Conservation (phyloP, 306 rosid genomes). For the Cotoneaster glaucophyllus region DNA sequence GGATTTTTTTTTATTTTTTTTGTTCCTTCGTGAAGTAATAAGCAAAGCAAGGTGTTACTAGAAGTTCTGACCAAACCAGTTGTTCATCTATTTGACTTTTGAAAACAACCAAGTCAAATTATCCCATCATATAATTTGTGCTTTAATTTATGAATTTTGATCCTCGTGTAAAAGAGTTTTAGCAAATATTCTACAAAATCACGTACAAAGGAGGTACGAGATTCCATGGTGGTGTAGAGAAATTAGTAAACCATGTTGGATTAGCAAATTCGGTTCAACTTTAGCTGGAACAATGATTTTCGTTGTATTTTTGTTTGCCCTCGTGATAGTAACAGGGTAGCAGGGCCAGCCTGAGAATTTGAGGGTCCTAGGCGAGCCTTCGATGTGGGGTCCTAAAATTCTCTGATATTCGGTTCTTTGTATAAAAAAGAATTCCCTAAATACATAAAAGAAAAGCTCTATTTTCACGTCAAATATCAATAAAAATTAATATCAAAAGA, state of each 20-base stretch:
- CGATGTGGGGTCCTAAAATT: too few species aligned
- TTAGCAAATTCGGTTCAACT: background rate
- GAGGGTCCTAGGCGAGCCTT: too few species aligned
- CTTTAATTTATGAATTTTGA: background rate
- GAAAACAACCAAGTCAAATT: background rate
- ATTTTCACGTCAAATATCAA: too few species aligned
- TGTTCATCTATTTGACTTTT: background rate
- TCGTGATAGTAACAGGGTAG: too few species aligned
- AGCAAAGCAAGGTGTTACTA: background rate
- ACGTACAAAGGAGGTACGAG: background rate
- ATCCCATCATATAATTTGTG: background rate
- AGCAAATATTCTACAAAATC: background rate
- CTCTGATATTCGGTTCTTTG: too few species aligned
- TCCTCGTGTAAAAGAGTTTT: background rate
- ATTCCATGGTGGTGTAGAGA: background rate
- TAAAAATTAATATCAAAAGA: too few species aligned
- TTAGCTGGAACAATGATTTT: too few species aligned
- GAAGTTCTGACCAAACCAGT: background rate
- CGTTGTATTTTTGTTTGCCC: too few species aligned
- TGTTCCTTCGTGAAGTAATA: background rate
- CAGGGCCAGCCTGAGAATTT: too few species aligned
- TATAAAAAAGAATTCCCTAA: too few species aligned
- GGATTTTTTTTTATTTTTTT: background rate
- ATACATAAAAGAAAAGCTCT: too few species aligned
- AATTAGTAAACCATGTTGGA: background rate